Evolutionary conservation across 2,329 filamentous ascomycete species (phyloP).

Genomic region (Cordyceps cicadae): DNA sequence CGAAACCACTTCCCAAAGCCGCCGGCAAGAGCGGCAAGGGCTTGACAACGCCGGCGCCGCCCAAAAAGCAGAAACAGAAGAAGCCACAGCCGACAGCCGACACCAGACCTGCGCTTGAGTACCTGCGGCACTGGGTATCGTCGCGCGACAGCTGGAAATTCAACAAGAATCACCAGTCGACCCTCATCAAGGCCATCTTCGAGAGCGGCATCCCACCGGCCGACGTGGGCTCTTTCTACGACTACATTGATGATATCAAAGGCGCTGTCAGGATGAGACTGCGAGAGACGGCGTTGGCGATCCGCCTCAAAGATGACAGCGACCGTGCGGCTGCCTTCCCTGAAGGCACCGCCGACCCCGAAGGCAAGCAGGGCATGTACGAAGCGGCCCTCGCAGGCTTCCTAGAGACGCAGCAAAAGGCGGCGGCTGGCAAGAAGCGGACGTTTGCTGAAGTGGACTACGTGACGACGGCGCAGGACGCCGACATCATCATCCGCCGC

Average conservation of each 20-base stretch:
- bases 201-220: slow-evolving; percentile 61
- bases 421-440: slow-evolving; percentile 27
- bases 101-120: slow-evolving; percentile 60
- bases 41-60: slow-evolving; percentile 3
- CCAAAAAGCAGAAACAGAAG: slow-evolving; percentile 27
- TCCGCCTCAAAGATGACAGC: slow-evolving; percentile 49
- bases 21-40: background rate
- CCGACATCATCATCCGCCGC: slow-evolving; percentile 42
- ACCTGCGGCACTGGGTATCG: slow-evolving; percentile 67
- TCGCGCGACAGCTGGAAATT: slow-evolving; percentile 78
- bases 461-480: slow-evolving; percentile 40
- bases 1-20: slow-evolving; percentile 28
- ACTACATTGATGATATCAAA: slow-evolving; percentile 73
- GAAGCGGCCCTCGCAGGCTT: slow-evolving; percentile 47
- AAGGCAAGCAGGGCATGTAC: slow-evolving; percentile 44
- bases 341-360: slow-evolving; percentile 38
- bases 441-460: slow-evolving; percentile 47
- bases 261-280: slow-evolving; percentile 65
- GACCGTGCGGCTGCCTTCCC: slow-evolving; percentile 39
- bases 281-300: slow-evolving; percentile 54
- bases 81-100: slow-evolving; percentile 32
- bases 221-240: slow-evolving; percentile 61
- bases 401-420: slow-evolving; percentile 24
- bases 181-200: slow-evolving; percentile 76
- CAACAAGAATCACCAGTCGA: slow-evolving; percentile 85